Conservation (phyloP, 495 filamentous ascomycete species). For the Hypoxylon subgilvum region DNA sequence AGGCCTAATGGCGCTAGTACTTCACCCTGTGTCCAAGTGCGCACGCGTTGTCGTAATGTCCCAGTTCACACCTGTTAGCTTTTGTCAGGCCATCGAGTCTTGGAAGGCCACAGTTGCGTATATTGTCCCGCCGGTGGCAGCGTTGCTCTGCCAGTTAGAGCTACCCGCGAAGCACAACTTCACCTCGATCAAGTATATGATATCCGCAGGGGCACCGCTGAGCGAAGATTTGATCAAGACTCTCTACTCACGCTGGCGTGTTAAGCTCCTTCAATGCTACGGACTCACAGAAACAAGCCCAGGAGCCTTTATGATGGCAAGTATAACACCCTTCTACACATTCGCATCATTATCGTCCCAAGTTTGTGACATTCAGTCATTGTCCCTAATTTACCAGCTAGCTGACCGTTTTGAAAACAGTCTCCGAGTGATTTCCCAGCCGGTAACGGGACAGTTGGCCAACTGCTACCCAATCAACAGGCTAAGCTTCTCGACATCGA, state of each 20-base stretch:
- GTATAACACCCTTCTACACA: too few species aligned
- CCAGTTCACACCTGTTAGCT: conserved; percentile 81
- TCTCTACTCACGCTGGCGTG: conserved; percentile 73
- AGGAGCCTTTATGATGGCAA: too few species aligned
- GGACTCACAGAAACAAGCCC: conserved; percentile 62
- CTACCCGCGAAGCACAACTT: conserved; percentile 79
- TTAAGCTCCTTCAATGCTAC: conserved; percentile 71
- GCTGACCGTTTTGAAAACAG: too few species aligned
- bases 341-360: too few species aligned
- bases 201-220: conserved; percentile 87
- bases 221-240: conserved; percentile 81
- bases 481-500: conserved; percentile 78
- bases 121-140: conserved; percentile 83
- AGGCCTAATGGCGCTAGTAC: too few species aligned
- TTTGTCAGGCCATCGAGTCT: conserved; percentile 76
- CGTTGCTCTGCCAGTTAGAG: conserved; percentile 81
- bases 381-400: too few species aligned
- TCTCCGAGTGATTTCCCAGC: too few species aligned
- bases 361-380: too few species aligned
- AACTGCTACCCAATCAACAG: conserved; percentile 77
- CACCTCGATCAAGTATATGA: conserved; percentile 79
- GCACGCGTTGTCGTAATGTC: conserved; percentile 76
- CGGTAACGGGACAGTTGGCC: conserved; percentile 83
- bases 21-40: too few species aligned
- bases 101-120: conserved; percentile 78